phyloP scores from a whole-genome alignment of 495 filamentous ascomycete genomes.

The Aeminium ludgeri region DNA sequence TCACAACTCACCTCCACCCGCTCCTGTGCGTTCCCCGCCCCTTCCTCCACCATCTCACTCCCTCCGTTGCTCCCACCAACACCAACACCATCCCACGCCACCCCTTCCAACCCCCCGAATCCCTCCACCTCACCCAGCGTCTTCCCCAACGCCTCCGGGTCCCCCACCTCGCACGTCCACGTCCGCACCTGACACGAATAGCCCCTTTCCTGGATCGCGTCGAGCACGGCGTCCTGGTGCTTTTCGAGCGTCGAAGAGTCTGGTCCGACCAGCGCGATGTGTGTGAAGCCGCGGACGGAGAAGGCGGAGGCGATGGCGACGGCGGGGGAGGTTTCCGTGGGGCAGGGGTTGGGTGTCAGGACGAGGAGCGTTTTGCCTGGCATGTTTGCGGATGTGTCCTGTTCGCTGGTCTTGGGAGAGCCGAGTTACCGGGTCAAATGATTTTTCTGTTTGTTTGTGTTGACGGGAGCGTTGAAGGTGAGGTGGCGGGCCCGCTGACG shows the following conservation, averaged over 20 bases:
- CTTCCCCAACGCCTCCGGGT: conserved; percentile 7
- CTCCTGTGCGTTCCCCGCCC: conserved; percentile 12
- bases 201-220: conserved; percentile 13
- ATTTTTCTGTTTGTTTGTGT: too few relatives aligned
- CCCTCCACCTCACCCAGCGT: conserved; percentile 9
- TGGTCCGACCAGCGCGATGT: conserved; percentile 16
- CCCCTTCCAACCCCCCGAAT: conserved; percentile 13
- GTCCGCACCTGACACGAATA: conserved; percentile 14
- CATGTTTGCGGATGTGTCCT: conserved; percentile 5
- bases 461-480: too few relatives aligned
- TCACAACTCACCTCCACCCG: not conserved
- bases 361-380: conserved; percentile 15
- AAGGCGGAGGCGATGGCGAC: conserved; percentile 10
- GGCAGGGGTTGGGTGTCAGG: conserved; percentile 15
- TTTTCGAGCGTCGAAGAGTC: conserved; percentile 5
- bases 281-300: conserved; percentile 15
- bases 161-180: conserved; percentile 10
- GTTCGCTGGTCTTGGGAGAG: not conserved
- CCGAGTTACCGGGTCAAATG: too few relatives aligned
- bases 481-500: too few relatives aligned
- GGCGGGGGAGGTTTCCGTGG: too few relatives aligned
- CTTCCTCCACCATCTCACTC: conserved; percentile 7
- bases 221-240: conserved; percentile 11
- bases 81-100: conserved; percentile 14
- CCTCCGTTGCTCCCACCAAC: conserved; percentile 7